These are phyloP conservation scores for Porphyra umbilicalis DNA, from an alignment of 31 red algal genomes.

Conservation along the genomic window DNA sequence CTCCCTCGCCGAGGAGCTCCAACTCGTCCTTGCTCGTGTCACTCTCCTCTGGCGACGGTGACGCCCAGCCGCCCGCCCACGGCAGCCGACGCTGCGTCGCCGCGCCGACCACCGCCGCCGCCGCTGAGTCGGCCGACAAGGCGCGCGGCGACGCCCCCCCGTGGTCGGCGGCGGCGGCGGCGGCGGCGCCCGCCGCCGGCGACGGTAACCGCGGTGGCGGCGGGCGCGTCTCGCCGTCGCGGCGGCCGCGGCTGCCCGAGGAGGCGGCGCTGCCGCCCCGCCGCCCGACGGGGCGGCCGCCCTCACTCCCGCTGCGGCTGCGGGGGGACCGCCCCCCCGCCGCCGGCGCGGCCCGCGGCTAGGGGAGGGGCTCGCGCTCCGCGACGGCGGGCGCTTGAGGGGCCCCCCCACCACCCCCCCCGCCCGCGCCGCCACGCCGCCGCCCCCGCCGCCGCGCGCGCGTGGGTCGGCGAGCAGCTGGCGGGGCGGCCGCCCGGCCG, in stretches of 20 bases:
- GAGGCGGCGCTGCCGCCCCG: background rate
- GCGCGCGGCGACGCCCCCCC: background rate
- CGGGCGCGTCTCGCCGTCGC: background rate
- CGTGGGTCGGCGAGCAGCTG: too few species aligned
- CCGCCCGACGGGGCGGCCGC: background rate
- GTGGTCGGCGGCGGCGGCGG: background rate
- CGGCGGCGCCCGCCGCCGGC: background rate
- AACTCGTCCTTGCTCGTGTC: background rate
- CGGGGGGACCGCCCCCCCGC: too few species aligned
- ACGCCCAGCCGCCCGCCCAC: background rate
- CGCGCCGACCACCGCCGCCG: background rate
- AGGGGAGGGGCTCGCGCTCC: too few species aligned
- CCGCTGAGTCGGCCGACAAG: background rate
- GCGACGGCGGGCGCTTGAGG: too few species aligned
- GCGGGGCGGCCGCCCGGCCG: too few species aligned
- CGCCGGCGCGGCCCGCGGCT: too few species aligned
- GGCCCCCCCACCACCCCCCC: too few species aligned
- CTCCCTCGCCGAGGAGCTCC: background rate
- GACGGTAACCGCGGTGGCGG: background rate
- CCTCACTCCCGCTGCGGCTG: background rate
- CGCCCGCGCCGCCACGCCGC: too few species aligned
- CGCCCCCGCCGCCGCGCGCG: too few species aligned
- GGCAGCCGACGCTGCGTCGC: background rate
- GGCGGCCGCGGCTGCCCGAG: background rate
- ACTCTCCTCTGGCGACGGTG: background rate